Evolutionary conservation across 2,329 filamentous ascomycete species (phyloP), one percentile per base, ranked within the genome.

Genomic region (Lachnellula occidentalis): DNA sequence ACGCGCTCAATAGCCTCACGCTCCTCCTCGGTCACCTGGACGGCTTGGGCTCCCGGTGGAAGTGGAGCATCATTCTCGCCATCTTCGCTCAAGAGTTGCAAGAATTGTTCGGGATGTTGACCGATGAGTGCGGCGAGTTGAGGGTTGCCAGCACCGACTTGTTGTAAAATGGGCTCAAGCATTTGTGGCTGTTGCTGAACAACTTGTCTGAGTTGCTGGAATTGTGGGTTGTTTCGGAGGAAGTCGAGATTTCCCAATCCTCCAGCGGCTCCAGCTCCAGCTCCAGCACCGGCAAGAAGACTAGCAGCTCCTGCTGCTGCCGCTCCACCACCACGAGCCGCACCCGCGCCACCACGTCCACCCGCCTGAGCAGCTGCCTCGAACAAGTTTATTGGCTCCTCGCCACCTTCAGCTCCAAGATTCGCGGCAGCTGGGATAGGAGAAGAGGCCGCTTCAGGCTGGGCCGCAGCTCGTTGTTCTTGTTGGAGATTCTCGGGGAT

Each of bases 171-270:
- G 6, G 94, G 92, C 76, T 99, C 94, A 21, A 99, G 86, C 94
- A 99, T 99, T 71, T 94, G 88, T 17, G 94, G 94, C 71, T 97
- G 90, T 72, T 96, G 92, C 74, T 99, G 94, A 45, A 99, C 92
- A 21, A 99, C 87, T 74, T 96, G 92, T 60, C 94, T 88, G 57
- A 99, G 82, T 74, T 99, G 94, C 75, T 97, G 94, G 76, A 99
- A 99, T 73, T 97, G 92, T 22, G 92, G 87, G 71, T 97, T 97
- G 73, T 92, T 90, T 67, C 94, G 87, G 53, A 99, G 78, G 71
- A 96, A 97, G 61, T 97, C 92, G 55, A 99, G 82, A 68, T 92
- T 95, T 24, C 87, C 87, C 24, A 89, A 75, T 41, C 81, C 74
- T 45, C 72, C 75, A 51, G 69, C 72, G 19, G 70, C 73, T 17